Conservation (phyloP, 1,284 basidiomycete genomes). For the Trametes hirsuta region DNA sequence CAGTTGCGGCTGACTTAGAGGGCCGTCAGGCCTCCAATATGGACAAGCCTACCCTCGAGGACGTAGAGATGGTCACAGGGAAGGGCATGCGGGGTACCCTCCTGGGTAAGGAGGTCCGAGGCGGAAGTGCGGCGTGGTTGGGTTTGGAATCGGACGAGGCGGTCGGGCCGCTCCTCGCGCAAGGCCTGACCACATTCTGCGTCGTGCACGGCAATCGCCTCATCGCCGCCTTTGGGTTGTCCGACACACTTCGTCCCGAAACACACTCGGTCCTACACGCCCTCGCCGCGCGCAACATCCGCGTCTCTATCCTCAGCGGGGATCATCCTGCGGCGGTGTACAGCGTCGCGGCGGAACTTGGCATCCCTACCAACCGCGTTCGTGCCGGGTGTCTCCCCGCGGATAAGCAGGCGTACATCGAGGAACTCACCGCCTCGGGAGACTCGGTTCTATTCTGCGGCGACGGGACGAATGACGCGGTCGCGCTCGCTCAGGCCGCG, state of each 20-base stretch:
- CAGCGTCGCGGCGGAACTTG: slow-evolving; percentile 46
- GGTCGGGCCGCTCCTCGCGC: slow-evolving; percentile 26
- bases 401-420: slow-evolving; percentile 53
- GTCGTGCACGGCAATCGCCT: slow-evolving; percentile 37
- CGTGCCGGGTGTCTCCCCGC: slow-evolving; percentile 52
- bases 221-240: slow-evolving; percentile 48
- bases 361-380: slow-evolving; percentile 45
- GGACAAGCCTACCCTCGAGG: slow-evolving; percentile 12
- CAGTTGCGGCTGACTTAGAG: slow-evolving; percentile 31
- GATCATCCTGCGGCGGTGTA: slow-evolving; percentile 56
- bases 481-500: slow-evolving; percentile 55
- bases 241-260: slow-evolving; percentile 52
- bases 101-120: slow-evolving; percentile 33
- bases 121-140: slow-evolving; percentile 42
- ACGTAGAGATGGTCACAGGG: slow-evolving; percentile 39
- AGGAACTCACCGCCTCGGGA: slow-evolving; percentile 32
- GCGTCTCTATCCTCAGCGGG: slow-evolving; percentile 55
- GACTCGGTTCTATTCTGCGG: slow-evolving; percentile 44
- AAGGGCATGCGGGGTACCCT: slow-evolving; percentile 40
- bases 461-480: slow-evolving; percentile 58
- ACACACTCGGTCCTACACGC: slow-evolving; percentile 42
- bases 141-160: slow-evolving; percentile 27
- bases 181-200: slow-evolving; percentile 41
- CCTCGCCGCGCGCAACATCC: slow-evolving; percentile 42
- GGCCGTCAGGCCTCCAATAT: background rate